A percentile compares a stretch with the other conserved stretches of the same genome.
Evolutionary conservation across 352 stramenopile genomes (phyloP).

Genomic region (Globisporangium okanoganense): DNA sequence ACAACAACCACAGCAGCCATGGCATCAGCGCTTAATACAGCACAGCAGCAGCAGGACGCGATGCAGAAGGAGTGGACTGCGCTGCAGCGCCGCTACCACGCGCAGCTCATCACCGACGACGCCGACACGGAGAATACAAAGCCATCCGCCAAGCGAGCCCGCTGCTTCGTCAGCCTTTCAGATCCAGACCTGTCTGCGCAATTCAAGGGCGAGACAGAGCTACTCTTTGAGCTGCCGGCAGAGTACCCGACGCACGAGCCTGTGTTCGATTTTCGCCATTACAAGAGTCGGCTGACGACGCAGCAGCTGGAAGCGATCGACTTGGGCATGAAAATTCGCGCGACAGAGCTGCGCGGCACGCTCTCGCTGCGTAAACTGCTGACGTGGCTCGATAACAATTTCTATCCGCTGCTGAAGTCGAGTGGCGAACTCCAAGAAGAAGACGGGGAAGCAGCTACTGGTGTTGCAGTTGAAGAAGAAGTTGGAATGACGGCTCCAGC

Average conservation of each 20-base stretch:
- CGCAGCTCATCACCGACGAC: constrained; percentile 23
- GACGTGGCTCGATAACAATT: constrained; percentile 85
- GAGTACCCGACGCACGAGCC: constrained; percentile 47
- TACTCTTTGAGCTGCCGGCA: constrained; percentile 43
- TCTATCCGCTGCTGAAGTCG: constrained; percentile 28
- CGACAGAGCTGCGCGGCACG: constrained; percentile 36
- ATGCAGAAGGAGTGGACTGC: constrained; percentile 59
- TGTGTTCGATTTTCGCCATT: constrained; percentile 51
- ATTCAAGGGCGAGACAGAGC: constrained; percentile 54
- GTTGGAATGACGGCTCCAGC: too few species aligned
- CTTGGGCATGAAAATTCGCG: constrained; percentile 29
- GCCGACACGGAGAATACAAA: neutral
- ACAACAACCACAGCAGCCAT: neutral
- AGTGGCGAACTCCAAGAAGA: constrained; percentile 1
- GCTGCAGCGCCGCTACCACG: constrained; percentile 61
- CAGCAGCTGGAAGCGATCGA: constrained; percentile 35
- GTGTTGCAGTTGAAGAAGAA: constrained; percentile 6
- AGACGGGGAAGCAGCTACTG: neutral
- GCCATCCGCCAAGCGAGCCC: constrained; percentile 11
- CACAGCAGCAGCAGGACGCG: constrained; percentile 28
- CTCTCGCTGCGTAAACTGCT: constrained; percentile 65
- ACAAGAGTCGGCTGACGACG: constrained; percentile 35
- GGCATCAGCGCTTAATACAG: neutral
- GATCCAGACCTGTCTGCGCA: constrained; percentile 54
- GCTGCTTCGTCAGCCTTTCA: constrained; percentile 57